Conservation (phyloP, 139 green algal species). For the Chlamydomonas schloesseri region DNA sequence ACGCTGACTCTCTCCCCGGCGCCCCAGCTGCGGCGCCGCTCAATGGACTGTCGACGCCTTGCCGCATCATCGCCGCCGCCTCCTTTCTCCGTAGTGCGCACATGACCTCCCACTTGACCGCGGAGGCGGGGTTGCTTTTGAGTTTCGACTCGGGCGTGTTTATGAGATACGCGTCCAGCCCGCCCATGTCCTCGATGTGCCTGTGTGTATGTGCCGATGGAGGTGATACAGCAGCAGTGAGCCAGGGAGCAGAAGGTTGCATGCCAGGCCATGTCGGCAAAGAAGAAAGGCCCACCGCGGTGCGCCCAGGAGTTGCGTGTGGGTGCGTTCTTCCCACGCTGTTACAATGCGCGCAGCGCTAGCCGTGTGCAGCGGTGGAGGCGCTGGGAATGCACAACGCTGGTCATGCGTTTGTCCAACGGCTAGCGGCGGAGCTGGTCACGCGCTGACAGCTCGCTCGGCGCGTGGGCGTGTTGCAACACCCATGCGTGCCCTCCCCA, state of each 20-base stretch:
- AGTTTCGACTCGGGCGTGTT: constrained; percentile 78
- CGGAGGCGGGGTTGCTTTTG: constrained; percentile 64
- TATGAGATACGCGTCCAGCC: constrained; percentile 89
- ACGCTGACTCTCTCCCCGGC: too few species aligned
- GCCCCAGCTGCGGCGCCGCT: too few species aligned
- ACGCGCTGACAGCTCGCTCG: too few species aligned
- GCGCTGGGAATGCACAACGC: too few species aligned
- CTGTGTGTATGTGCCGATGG: constrained; percentile 35
- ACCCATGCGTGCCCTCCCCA: neutral
- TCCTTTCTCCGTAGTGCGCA: constrained; percentile 35
- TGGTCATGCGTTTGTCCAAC: too few species aligned
- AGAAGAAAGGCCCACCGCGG: neutral
- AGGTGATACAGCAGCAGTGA: neutral
- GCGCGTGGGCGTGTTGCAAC: too few species aligned
- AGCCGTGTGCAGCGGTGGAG: too few species aligned
- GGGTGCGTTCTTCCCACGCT: neutral
- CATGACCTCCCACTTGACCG: constrained; percentile 44
- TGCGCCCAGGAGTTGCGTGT: neutral
- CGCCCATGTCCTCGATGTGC: constrained; percentile 87
- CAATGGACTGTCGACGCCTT: neutral
- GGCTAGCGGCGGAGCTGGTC: too few species aligned
- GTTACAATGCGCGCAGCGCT: too few species aligned
- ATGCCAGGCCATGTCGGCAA: too few species aligned
- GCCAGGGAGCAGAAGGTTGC: neutral
- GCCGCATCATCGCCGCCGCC: constrained; percentile 3